Evolutionary conservation across 2,329 filamentous ascomycete genomes (phyloP).

Genomic region (Neonectria neomacrospora): DNA sequence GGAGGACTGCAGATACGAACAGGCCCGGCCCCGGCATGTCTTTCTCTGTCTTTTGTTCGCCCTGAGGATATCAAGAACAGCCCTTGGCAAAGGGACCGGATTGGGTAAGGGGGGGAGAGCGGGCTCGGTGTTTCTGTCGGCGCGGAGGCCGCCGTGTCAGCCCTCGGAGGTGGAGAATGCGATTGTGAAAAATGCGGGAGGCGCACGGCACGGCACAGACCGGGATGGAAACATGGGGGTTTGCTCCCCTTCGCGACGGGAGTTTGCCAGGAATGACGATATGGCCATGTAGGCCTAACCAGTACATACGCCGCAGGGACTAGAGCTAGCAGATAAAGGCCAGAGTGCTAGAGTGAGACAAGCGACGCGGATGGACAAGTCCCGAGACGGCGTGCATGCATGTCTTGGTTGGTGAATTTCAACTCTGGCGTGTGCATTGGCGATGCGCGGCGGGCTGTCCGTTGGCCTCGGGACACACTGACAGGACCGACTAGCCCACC

Average conservation of each 20-base stretch:
- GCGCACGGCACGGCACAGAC: conserved; percentile 2
- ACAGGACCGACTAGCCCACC: conserved; percentile 1
- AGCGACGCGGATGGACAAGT: neutral
- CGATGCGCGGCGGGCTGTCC: neutral
- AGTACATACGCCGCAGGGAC: neutral
- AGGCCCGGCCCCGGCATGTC: neutral
- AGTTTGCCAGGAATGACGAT: neutral
- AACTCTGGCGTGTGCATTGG: conserved; percentile 11
- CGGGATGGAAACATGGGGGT: too few relatives aligned
- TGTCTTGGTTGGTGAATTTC: neutral
- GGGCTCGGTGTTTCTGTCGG: conserved; percentile 24
- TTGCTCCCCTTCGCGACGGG: neutral
- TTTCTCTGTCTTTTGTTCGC: neutral
- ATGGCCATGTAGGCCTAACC: neutral
- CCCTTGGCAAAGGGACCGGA: neutral
- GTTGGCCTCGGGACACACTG: neutral
- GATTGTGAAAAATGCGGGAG: conserved; percentile 6
- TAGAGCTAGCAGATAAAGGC: neutral
- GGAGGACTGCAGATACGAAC: neutral
- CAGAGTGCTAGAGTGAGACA: neutral
- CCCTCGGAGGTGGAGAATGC: conserved; percentile 1
- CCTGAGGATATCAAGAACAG: neutral
- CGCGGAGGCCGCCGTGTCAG: neutral
- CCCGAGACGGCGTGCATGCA: neutral
- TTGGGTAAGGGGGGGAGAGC: neutral